These are phyloP conservation scores for Kodamaea sp. DNA, from an alignment of 1,139 yeast genomes.

Conservation along the genomic window DNA sequence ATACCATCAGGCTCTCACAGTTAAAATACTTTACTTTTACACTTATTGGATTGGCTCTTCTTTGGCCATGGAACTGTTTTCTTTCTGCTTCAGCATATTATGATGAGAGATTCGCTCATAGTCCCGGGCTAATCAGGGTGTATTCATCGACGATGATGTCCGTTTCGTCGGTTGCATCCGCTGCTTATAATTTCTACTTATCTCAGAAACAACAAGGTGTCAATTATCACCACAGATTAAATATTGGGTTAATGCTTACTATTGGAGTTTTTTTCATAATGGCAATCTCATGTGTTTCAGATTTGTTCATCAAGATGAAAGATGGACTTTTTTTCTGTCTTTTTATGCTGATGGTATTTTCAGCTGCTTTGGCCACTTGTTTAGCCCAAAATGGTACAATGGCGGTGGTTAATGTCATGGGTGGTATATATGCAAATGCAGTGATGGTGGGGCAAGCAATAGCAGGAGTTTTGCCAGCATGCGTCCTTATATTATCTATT, in stretches of 20 bases:
- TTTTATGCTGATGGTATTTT: slow-evolving; percentile 55
- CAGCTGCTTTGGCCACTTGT: slow-evolving; percentile 64
- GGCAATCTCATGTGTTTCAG: slow-evolving; percentile 50
- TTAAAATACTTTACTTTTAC: slow-evolving; percentile 61
- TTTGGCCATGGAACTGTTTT: slow-evolving; percentile 98
- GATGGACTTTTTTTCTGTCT: slow-evolving; percentile 40
- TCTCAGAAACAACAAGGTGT: slow-evolving; percentile 67
- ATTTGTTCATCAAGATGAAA: slow-evolving; percentile 34
- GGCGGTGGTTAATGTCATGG: slow-evolving; percentile 80
- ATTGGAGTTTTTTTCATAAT: slow-evolving; percentile 49
- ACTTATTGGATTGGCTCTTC: slow-evolving; percentile 67
- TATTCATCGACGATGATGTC: slow-evolving; percentile 90
- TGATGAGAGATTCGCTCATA: slow-evolving; percentile 55
- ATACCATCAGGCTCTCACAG: slow-evolving; percentile 28
- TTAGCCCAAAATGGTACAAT: slow-evolving; percentile 85
- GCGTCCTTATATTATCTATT: slow-evolving; percentile 62
- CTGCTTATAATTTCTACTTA: slow-evolving; percentile 57
- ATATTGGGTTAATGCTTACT: slow-evolving; percentile 56
- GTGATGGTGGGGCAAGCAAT: slow-evolving; percentile 94
- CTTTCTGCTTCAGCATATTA: slow-evolving; percentile 84
- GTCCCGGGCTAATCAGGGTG: slow-evolving; percentile 51
- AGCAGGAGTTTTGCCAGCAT: slow-evolving; percentile 86
- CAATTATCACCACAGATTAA: slow-evolving; percentile 57
- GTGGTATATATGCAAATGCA: slow-evolving; percentile 77
- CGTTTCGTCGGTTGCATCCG: slow-evolving; percentile 70